A percentile compares a stretch with the other conserved stretches of the same genome.
Conservation (phyloP, 352 stramenopile species). For the Phytophthora sojae region DNA sequence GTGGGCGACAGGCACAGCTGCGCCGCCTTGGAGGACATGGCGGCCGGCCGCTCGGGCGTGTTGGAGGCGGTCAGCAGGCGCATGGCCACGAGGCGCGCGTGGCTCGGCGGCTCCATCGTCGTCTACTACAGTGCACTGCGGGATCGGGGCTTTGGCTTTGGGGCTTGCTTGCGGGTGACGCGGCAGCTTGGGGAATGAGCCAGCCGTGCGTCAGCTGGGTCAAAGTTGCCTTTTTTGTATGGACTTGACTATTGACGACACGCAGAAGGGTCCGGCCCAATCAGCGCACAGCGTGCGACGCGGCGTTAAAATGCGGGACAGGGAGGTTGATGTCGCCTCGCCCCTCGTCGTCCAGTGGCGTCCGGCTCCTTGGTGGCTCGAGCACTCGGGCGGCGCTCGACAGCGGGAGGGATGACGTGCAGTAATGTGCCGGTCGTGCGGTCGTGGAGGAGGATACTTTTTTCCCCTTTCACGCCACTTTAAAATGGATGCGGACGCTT, state of each 20-base stretch:
- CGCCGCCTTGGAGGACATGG: constrained; percentile 15
- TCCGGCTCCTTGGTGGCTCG: constrained; percentile 8
- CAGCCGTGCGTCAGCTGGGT: background rate
- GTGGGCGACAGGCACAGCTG: constrained; percentile 41
- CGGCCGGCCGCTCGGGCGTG: constrained; percentile 22
- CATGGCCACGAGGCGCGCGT: constrained; percentile 40
- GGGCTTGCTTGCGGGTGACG: constrained; percentile 20
- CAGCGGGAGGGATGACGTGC: constrained; percentile 33
- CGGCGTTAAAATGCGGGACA: constrained; percentile 44
- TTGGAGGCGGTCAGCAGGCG: constrained; percentile 29
- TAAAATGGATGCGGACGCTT: constrained; percentile 16
- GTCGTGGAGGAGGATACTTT: constrained; percentile 39
- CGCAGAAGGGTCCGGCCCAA: constrained; percentile 28
- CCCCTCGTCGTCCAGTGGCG: constrained; percentile 23
- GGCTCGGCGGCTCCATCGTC: constrained; percentile 20
- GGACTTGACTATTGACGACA: constrained; percentile 39
- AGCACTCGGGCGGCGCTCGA: background rate
- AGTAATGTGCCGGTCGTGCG: constrained; percentile 21
- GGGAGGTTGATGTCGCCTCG: constrained; percentile 28
- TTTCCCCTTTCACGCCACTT: constrained; percentile 28
- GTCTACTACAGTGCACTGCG: too few species aligned
- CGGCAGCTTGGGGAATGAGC: constrained; percentile 38
- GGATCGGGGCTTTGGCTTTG: background rate
- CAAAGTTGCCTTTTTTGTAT: constrained; percentile 32
- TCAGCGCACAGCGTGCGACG: constrained; percentile 38